Evolutionary conservation across 2,329 filamentous ascomycete species (phyloP).

Genomic region (Epichloe sylvatica): DNA sequence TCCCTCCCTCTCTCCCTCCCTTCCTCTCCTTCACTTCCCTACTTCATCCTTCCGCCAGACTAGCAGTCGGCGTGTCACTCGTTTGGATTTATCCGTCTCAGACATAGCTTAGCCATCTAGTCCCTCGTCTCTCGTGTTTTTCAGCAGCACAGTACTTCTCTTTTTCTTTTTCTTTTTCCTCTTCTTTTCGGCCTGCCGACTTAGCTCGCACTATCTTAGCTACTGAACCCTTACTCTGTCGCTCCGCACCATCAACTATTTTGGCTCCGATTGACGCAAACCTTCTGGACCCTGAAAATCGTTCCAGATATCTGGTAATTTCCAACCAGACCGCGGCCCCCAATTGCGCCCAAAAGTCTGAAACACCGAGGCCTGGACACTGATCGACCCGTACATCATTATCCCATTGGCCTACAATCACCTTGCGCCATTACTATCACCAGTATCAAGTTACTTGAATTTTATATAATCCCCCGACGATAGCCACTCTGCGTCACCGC

Average conservation of each 20-base stretch:
- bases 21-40: neutral
- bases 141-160: neutral
- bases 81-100: neutral
- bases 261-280: neutral
- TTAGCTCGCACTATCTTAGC: neutral
- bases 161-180: neutral
- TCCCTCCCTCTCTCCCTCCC: neutral
- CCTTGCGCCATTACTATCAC: neutral
- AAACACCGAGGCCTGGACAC: neutral
- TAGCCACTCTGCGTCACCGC: neutral
- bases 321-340: too few relatives aligned
- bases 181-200: neutral
- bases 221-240: neutral
- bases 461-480: neutral
- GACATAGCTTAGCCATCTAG: neutral
- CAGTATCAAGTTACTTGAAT: neutral
- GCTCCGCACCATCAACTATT: neutral
- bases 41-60: slow-evolving; percentile 1
- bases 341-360: neutral
- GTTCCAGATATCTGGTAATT: neutral
- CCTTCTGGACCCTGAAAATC: neutral
- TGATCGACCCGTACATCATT: neutral
- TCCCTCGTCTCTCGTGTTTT: neutral
- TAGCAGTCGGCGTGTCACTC: slow-evolving; percentile 4
- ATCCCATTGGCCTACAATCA: neutral